phyloP scores from a whole-genome alignment of 1,139 yeast genomes.

The Candida buenavistaensis region DNA sequence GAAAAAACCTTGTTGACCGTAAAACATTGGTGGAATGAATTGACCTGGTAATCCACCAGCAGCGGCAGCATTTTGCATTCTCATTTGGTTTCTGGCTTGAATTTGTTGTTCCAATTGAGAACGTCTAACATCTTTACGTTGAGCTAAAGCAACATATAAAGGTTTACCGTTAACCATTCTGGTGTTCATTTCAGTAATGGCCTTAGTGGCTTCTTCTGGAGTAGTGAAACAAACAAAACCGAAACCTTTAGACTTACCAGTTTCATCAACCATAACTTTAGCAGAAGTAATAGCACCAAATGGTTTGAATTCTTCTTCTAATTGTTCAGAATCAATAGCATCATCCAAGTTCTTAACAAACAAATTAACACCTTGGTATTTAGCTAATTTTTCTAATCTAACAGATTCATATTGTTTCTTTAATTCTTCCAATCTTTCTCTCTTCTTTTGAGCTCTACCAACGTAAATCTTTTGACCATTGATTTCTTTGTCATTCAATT shows the following conservation, averaged over 20 bases:
- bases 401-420: constrained; percentile 93
- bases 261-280: constrained; percentile 93
- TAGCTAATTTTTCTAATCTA: constrained; percentile 87
- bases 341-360: constrained; percentile 97
- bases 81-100: constrained; percentile 97
- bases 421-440: constrained; percentile 96
- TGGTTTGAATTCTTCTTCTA: constrained; percentile 89
- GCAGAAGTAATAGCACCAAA: constrained; percentile 96
- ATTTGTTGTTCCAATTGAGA: constrained; percentile 97
- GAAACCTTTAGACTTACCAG: constrained; percentile 95
- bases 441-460: constrained; percentile 99
- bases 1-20: constrained; percentile 84
- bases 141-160: constrained; percentile 97
- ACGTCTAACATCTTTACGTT: constrained; percentile 97
- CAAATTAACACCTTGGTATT: constrained; percentile 97
- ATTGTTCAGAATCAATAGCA: constrained; percentile 83
- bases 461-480: constrained; percentile 87
- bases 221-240: constrained; percentile 98
- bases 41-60: constrained; percentile 92
- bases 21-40: constrained; percentile 94
- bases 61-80: constrained; percentile 93
- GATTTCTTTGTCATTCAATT: constrained; percentile 82
- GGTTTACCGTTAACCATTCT: constrained; percentile 96
- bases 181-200: constrained; percentile 98
- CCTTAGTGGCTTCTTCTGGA: constrained; percentile 99